Conservation (phyloP, 2,329 filamentous ascomycete species). For the Cladosporium sp. region DNA sequence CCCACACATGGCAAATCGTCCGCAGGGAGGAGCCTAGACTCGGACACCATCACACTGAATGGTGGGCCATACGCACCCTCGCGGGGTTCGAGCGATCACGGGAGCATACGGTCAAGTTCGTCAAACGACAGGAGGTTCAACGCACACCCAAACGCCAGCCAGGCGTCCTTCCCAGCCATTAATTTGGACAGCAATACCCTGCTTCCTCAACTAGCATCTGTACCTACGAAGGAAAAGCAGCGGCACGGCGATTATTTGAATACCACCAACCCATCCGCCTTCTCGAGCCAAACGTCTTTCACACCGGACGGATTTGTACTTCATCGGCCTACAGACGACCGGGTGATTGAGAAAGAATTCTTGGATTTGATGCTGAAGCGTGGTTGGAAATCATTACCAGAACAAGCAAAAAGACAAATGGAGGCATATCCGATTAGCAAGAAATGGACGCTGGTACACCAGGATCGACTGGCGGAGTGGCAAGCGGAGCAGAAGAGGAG, state of each 20-base stretch:
- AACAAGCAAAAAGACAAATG: constrained; percentile 93
- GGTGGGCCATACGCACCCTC: constrained; percentile 41
- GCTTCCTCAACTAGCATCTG: constrained; percentile 34
- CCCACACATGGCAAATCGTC: constrained; percentile 21
- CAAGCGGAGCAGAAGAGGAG: constrained; percentile 90
- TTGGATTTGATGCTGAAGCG: constrained; percentile 92
- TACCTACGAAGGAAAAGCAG: constrained; percentile 34
- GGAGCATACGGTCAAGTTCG: constrained; percentile 59
- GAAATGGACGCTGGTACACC: constrained; percentile 96
- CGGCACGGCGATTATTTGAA: constrained; percentile 35
- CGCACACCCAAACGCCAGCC: constrained; percentile 40
- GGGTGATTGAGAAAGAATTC: constrained; percentile 85
- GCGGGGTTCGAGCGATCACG: constrained; percentile 47
- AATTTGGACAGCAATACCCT: constrained; percentile 37
- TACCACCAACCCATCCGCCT: constrained; percentile 41
- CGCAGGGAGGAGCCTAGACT: constrained; percentile 20
- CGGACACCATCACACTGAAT: constrained; percentile 49
- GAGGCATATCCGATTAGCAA: constrained; percentile 88
- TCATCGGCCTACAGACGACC: constrained; percentile 71
- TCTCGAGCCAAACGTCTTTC: constrained; percentile 46
- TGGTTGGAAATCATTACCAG: constrained; percentile 94
- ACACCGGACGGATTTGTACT: constrained; percentile 55
- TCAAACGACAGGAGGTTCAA: constrained; percentile 51
- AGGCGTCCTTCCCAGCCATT: constrained; percentile 44
- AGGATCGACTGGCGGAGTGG: constrained; percentile 88